A percentile compares a stretch with the other conserved stretches of the same genome.
Evolutionary conservation across 768 basidiomycete species (phyloP).

Genomic region (Suillus occidentalis): DNA sequence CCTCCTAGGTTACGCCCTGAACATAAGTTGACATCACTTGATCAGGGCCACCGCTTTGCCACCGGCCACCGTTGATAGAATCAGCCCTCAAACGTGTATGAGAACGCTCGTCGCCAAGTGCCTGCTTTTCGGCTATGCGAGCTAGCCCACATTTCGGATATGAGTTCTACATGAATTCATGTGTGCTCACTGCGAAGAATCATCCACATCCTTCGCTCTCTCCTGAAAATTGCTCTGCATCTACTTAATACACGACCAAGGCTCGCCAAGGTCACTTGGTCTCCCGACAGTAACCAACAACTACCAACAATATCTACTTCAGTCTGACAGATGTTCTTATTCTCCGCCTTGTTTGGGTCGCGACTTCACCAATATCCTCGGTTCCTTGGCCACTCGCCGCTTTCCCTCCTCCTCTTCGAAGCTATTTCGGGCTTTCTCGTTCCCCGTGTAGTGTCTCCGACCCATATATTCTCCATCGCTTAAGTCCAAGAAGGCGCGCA

Average conservation of each 20-base stretch:
- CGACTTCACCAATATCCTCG: neutral
- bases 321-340: slow-evolving; percentile 10
- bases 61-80: slow-evolving; percentile 4
- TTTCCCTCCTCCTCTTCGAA: slow-evolving; percentile 11
- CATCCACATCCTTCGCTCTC: no score
- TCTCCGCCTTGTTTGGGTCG: slow-evolving; percentile 5
- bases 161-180: slow-evolving; percentile 11
- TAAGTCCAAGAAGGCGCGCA: neutral
- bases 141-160: slow-evolving; percentile 11
- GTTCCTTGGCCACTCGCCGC: slow-evolving; percentile 7
- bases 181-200: neutral
- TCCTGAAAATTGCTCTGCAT: neutral
- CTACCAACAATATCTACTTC: neutral
- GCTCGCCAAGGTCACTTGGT: neutral
- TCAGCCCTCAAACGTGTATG: slow-evolving; percentile 20
- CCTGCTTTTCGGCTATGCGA: slow-evolving; percentile 13
- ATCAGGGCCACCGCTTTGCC: slow-evolving; percentile 1
- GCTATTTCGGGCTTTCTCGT: slow-evolving; percentile 7
- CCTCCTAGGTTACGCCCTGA: neutral
- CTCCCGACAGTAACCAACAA: slow-evolving; percentile 3
- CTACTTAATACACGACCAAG: neutral
- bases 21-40: slow-evolving; percentile 11
- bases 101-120: slow-evolving; percentile 12
- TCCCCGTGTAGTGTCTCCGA: neutral
- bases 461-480: neutral